Conservation (phyloP, 2,329 filamentous ascomycete species). For the Hortaea sp. region DNA sequence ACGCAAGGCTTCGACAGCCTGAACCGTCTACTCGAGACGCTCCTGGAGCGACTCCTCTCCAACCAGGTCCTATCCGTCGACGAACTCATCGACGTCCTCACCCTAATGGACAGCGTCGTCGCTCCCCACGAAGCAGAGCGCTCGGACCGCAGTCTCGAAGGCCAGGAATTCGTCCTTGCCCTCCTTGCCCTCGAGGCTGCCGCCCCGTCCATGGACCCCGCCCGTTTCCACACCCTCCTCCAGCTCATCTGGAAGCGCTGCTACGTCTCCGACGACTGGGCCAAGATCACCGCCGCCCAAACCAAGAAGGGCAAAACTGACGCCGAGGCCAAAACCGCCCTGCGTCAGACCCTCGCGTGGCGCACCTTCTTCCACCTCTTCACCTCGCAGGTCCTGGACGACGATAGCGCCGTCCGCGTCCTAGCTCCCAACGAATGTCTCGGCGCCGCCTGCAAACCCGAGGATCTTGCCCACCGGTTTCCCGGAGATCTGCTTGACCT, state of each 20-base stretch:
- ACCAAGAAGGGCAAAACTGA: constrained; percentile 52
- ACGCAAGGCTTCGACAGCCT: constrained; percentile 52
- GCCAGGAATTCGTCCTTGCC: constrained; percentile 63
- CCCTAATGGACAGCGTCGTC: constrained; percentile 53
- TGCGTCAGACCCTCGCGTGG: constrained; percentile 33
- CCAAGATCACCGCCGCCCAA: constrained; percentile 64
- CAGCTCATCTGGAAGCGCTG: constrained; percentile 80
- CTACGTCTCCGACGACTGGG: constrained; percentile 78
- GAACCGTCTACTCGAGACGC: constrained; percentile 60
- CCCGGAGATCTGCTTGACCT: constrained; percentile 52
- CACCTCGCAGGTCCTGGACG: constrained; percentile 8
- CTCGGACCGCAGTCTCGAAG: constrained; percentile 30
- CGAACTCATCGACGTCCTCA: constrained; percentile 64
- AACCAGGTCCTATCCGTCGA: constrained; percentile 55
- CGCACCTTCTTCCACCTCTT: constrained; percentile 35
- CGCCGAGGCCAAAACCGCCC: constrained; percentile 49
- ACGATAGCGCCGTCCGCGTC: constrained; percentile 12
- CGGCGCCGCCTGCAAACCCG: constrained; percentile 48
- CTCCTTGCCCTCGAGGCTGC: constrained; percentile 47
- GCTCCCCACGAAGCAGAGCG: constrained; percentile 34
- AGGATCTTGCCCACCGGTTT: constrained; percentile 47
- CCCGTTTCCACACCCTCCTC: constrained; percentile 47
- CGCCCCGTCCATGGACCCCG: constrained; percentile 41
- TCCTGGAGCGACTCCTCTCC: constrained; percentile 58
- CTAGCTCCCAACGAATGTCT: constrained; percentile 27